Evolutionary conservation across 768 basidiomycete genomes (phyloP).

Genomic region (Terana coerulea): DNA sequence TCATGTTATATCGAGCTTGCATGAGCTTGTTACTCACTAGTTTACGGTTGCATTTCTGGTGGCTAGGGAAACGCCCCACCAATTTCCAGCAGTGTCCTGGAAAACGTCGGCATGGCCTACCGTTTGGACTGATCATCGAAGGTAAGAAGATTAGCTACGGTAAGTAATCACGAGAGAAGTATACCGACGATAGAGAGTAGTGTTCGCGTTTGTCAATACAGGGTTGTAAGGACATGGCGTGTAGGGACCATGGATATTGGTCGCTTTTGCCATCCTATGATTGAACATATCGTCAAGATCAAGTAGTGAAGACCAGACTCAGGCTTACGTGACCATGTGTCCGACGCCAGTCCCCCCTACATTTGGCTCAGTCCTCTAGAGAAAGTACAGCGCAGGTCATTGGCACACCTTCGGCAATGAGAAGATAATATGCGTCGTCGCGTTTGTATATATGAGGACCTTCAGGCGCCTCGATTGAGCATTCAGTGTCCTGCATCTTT

Average conservation of each 20-base stretch:
- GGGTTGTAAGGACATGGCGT: conserved; percentile 2
- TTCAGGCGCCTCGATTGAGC: conserved; percentile 7
- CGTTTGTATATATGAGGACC: conserved; percentile 8
- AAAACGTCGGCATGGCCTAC: conserved; percentile 11
- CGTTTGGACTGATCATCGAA: conserved; percentile 3
- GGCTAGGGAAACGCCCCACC: conserved; percentile 4
- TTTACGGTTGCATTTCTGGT: conserved; percentile 3
- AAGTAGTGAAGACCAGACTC: too few species aligned
- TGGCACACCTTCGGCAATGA: conserved; percentile 11
- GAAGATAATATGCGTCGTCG: conserved; percentile 8
- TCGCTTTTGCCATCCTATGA: not conserved
- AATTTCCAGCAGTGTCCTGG: conserved; percentile 1
- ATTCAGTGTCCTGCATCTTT: too few species aligned
- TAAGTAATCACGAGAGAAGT: not conserved
- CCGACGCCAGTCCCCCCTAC: conserved; percentile 8
- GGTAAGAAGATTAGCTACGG: too few species aligned
- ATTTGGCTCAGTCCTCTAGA: not conserved
- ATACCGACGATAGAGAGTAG: not conserved
- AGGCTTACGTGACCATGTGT: conserved; percentile 5
- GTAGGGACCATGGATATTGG: conserved; percentile 2
- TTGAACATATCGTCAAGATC: not conserved
- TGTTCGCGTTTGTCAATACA: conserved; percentile 7
- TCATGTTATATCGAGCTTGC: too few species aligned
- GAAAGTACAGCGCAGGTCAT: not conserved
- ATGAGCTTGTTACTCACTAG: not conserved